A percentile compares a stretch with the other conserved stretches of the same genome.
Conservation (phyloP, 768 basidiomycete genomes). For the Exsudoporus frostii region DNA sequence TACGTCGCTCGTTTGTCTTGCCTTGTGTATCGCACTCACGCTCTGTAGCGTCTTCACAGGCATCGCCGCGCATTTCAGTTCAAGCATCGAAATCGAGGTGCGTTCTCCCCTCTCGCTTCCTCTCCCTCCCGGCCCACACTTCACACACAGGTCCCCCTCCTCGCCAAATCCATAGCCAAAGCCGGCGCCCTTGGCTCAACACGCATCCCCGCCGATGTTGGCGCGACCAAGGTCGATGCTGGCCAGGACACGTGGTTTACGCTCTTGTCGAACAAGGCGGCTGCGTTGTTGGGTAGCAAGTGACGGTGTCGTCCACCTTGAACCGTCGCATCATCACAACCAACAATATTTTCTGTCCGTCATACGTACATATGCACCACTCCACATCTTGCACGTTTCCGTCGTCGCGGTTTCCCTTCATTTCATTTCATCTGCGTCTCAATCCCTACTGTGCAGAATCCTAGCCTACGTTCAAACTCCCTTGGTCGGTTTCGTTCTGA, state of each 20-base stretch:
- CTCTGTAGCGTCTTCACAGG: slow-evolving; percentile 28
- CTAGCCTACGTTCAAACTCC: no score
- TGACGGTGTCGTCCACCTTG: no score
- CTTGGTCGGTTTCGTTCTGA: no score
- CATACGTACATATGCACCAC: no score
- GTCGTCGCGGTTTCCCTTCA: no score
- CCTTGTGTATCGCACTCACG: no score
- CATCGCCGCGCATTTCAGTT: slow-evolving; percentile 36
- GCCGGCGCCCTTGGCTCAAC: slow-evolving; percentile 57
- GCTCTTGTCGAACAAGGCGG: slow-evolving; percentile 53
- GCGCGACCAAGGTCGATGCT: slow-evolving; percentile 36
- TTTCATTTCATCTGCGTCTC: no score
- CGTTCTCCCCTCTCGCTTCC: background rate
- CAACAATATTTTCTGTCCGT: no score
- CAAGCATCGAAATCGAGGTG: slow-evolving; percentile 47
- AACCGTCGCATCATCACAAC: no score
- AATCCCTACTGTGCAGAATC: no score
- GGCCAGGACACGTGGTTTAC: slow-evolving; percentile 45
- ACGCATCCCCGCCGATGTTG: slow-evolving; percentile 41
- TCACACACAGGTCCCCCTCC: slow-evolving; percentile 41
- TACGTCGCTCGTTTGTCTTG: slow-evolving; percentile 25
- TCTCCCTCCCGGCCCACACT: background rate
- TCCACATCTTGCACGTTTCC: no score
- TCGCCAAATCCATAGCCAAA: slow-evolving; percentile 52
- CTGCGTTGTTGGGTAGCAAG: slow-evolving; percentile 37